Evolutionary conservation across 257 asterid genomes (phyloP).

Genomic region (Gentiana macrophylla): DNA sequence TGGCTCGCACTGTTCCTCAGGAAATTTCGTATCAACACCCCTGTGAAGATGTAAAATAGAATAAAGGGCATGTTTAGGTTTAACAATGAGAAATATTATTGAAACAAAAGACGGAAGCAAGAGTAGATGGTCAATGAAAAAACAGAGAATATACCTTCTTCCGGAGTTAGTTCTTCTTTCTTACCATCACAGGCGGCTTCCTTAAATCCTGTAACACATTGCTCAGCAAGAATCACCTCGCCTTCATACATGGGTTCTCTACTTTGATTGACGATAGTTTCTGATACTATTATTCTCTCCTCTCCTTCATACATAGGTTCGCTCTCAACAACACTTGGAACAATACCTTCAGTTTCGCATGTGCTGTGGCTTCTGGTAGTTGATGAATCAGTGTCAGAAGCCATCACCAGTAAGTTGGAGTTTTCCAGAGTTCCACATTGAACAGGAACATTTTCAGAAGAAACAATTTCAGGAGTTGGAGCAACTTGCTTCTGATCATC

Average conservation of each 20-base stretch:
- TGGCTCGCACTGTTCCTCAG: conserved; percentile 93
- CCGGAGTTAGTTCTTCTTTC: conserved; percentile 35
- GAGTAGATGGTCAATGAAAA: background rate
- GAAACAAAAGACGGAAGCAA: conserved; percentile 4
- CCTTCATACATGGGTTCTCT: conserved; percentile 95
- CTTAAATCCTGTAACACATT: conserved; percentile 31
- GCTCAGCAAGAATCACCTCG: conserved; percentile 79
- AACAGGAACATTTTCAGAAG: conserved; percentile 19
- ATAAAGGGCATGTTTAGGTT: conserved; percentile 4
- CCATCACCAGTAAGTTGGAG: conserved; percentile 19
- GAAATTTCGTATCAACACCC: conserved; percentile 61
- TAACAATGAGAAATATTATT: no score
- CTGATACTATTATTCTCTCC: conserved; percentile 69
- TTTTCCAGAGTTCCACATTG: conserved; percentile 26
- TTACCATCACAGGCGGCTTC: conserved; percentile 21
- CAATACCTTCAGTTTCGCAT: conserved; percentile 31
- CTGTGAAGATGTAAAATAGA: conserved; percentile 32
- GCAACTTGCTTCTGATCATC: conserved; percentile 18
- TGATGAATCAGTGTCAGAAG: conserved; percentile 33
- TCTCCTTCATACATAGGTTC: conserved; percentile 95
- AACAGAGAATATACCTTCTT: conserved; percentile 42
- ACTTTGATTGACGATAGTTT: conserved; percentile 29
- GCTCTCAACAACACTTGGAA: conserved; percentile 32
- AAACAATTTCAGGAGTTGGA: conserved; percentile 24
- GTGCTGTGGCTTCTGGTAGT: conserved; percentile 20